Evolutionary conservation across 192 early-diverging fungal genomes (phyloP).

Genomic region (Glomus cerebriforme): DNA sequence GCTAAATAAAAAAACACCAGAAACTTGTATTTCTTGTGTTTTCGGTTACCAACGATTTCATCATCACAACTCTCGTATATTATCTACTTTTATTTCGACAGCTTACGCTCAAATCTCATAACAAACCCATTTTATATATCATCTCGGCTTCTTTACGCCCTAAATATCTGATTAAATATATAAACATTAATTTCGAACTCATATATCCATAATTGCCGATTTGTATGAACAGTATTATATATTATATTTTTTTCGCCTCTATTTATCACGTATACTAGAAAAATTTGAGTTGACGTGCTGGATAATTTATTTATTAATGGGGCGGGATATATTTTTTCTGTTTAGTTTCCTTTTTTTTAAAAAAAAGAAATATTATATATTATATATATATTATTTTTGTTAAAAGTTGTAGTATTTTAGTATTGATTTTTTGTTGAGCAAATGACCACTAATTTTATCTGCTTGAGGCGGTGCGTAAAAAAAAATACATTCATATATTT

Average conservation of each 20-base stretch:
- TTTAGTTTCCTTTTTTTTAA: too few relatives aligned
- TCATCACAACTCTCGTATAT: background rate
- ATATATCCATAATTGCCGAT: background rate
- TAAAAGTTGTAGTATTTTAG: too few relatives aligned
- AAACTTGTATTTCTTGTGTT: background rate
- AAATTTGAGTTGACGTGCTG: too few relatives aligned
- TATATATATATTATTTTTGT: too few relatives aligned
- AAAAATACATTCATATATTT: too few relatives aligned
- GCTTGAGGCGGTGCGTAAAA: too few relatives aligned
- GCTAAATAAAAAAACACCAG: background rate
- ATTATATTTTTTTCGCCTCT: background rate
- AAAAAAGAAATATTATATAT: too few relatives aligned
- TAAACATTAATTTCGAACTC: constrained; percentile 11
- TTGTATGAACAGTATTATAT: constrained; percentile 3
- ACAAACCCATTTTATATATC: background rate
- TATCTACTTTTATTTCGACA: background rate
- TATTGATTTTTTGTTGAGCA: too few relatives aligned
- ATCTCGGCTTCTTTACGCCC: background rate
- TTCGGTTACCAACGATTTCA: background rate
- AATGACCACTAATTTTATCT: too few relatives aligned
- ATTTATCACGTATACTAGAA: background rate
- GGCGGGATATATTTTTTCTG: too few relatives aligned
- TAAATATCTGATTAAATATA: background rate
- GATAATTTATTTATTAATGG: too few relatives aligned
- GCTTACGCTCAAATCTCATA: background rate